Evolutionary conservation across 345 rosid genomes (phyloP).

Genomic region (Corchorus capsularis): DNA sequence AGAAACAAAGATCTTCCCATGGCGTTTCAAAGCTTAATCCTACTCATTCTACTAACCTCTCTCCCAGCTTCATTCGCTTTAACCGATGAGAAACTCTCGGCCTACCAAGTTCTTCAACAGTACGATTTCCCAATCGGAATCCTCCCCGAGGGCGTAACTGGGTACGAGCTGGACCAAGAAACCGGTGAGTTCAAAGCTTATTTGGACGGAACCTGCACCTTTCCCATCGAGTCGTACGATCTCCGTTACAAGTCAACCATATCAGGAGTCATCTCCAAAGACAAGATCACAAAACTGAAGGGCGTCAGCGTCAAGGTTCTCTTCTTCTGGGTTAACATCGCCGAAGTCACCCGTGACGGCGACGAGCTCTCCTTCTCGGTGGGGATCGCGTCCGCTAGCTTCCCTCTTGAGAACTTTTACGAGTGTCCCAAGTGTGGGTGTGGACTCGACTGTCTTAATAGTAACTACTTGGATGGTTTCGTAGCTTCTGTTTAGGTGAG

Average conservation of each 20-base stretch:
- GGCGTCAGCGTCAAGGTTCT: constrained; percentile 62
- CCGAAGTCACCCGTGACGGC: constrained; percentile 45
- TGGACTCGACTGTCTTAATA: constrained; percentile 38
- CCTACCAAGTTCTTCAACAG: constrained; percentile 50
- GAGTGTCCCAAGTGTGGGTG: constrained; percentile 53
- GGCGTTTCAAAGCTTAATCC: constrained; percentile 18
- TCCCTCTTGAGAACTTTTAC: constrained; percentile 42
- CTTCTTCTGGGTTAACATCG: constrained; percentile 59
- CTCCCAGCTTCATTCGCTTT: background rate
- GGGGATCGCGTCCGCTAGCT: constrained; percentile 63
- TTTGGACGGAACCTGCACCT: constrained; percentile 48
- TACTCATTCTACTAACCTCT: constrained; percentile 27
- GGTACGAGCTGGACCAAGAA: constrained; percentile 47
- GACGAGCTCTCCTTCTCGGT: constrained; percentile 56
- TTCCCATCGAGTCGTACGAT: constrained; percentile 50
- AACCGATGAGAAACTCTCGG: constrained; percentile 28
- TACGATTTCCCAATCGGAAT: constrained; percentile 63
- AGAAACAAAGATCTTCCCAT: background rate
- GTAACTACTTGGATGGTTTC: constrained; percentile 3
- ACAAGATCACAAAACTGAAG: constrained; percentile 38
- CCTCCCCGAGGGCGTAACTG: constrained; percentile 59
- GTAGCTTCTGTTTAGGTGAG: constrained; percentile 24
- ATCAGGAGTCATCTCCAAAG: constrained; percentile 47
- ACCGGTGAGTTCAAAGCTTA: constrained; percentile 60
- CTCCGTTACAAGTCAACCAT: constrained; percentile 56